Evolutionary conservation across 2,329 filamentous ascomycete genomes (phyloP).

Genomic region (Apiospora hydei): DNA sequence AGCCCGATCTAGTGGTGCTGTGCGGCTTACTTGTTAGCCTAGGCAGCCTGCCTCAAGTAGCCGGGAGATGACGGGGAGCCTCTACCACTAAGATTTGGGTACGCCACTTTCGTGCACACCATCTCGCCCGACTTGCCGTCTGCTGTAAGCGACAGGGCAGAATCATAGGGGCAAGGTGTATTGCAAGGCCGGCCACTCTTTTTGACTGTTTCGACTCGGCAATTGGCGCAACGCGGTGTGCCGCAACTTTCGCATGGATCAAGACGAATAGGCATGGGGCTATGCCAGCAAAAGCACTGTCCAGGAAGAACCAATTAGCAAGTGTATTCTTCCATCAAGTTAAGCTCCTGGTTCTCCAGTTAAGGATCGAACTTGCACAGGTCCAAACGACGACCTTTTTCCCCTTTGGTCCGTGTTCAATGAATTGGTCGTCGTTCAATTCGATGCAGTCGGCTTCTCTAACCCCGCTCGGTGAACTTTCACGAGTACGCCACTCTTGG

Average conservation of each 20-base stretch:
- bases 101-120: not conserved
- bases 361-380: not conserved
- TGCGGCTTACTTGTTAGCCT: not conserved
- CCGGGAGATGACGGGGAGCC: not conserved
- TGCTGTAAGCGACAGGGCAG: not conserved
- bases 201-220: not conserved
- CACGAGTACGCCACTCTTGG: not conserved
- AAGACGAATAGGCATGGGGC: not conserved
- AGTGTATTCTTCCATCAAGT: not conserved
- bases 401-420: not conserved
- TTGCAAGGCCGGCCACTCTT: not conserved
- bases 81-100: not conserved
- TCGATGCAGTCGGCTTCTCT: not conserved
- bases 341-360: too few species aligned
- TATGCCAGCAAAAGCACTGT: not conserved
- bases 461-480: not conserved
- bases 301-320: not conserved
- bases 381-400: not conserved
- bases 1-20: not conserved
- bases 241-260: not conserved
- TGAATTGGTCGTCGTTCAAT: not conserved
- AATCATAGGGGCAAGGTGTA: not conserved
- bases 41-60: not conserved
- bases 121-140: not conserved
- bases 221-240: not conserved